Conservation (phyloP, 192 early-diverging fungal species). For the Mortierella alpina region DNA sequence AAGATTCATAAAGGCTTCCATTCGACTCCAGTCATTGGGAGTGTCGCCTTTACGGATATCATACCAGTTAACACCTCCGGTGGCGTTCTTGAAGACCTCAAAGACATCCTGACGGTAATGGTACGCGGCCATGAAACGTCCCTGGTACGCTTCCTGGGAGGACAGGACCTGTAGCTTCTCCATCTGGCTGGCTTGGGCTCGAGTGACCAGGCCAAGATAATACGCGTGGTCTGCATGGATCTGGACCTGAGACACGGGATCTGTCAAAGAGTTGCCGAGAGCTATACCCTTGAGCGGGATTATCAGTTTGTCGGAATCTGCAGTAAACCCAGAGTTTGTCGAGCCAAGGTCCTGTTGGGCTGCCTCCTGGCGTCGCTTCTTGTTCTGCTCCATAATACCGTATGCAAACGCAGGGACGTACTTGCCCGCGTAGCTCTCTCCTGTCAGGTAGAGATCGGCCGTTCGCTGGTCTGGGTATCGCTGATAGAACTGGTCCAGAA, state of each 20-base stretch:
- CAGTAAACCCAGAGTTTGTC: background rate
- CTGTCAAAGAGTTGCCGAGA: slow-evolving; percentile 74
- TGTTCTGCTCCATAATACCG: slow-evolving; percentile 71
- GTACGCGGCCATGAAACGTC: slow-evolving; percentile 64
- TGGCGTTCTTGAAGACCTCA: slow-evolving; percentile 71
- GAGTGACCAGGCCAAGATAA: slow-evolving; percentile 64
- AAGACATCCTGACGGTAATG: slow-evolving; percentile 66
- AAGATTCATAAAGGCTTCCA: slow-evolving; percentile 72
- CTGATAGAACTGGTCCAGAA: slow-evolving; percentile 78
- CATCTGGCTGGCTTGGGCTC: slow-evolving; percentile 55
- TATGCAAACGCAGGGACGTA: slow-evolving; percentile 77
- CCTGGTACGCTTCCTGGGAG: slow-evolving; percentile 55
- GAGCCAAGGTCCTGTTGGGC: background rate
- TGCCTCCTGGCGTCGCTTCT: slow-evolving; percentile 13
- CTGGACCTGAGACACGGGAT: slow-evolving; percentile 68
- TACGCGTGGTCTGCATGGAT: slow-evolving; percentile 69
- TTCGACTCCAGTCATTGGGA: slow-evolving; percentile 69
- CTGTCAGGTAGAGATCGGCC: slow-evolving; percentile 74
- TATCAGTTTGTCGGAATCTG: background rate
- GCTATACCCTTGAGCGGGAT: slow-evolving; percentile 43
- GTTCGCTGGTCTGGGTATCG: slow-evolving; percentile 70
- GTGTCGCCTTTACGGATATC: slow-evolving; percentile 75
- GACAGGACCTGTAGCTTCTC: slow-evolving; percentile 42
- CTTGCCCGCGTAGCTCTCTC: slow-evolving; percentile 75
- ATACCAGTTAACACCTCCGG: slow-evolving; percentile 81